Evolutionary conservation across 2,329 filamentous ascomycete genomes (phyloP), one percentile per base, ranked within the genome.

Genomic region (Graphiopsis chlorocephala): DNA sequence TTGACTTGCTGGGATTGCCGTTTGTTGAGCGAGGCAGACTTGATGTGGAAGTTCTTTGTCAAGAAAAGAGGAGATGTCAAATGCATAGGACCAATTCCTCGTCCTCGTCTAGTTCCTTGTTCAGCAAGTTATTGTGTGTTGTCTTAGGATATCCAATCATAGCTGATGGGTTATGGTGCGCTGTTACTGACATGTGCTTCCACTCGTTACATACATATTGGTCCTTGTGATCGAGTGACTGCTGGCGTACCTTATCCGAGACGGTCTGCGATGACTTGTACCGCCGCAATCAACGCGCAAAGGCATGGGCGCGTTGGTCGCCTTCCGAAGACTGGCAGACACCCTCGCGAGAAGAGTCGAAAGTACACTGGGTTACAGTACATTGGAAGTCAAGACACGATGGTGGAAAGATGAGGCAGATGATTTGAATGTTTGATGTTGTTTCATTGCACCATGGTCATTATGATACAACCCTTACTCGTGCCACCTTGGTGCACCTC

Each of bases 391-490:
- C 26, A 31, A 31, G 50, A 20, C 26, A 53, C n/a, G 17, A 12
- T 45, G 26, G n/a, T 29, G 25, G 14, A 14, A 53, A 31, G 28
- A 20, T n/a, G 15, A 2, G 1, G 20, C 26, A 53, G 17, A 20
- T 53, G 50, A 20, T 63, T 63, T 64, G 62, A 42, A 59, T 50
- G 38, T 65, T 57, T 64, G 47, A 63, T 61, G 42, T 42, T 53
- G 63, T 57, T 29, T 33, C 63, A 57, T 70, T 68, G 74, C 70
- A 75, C 68, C 74, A 75, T 75, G 68, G 71, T 76, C 75, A 76
- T 77, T 77, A 77, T 76, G 74, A 76, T 77, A 77, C 75, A 75
- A 59, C 53, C 65, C 64, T 64, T 63, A 60, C 66, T 68, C 52
- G 61, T 58, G 60, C 38, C 61, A 63, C 69, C 63, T 25, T 65